phyloP scores from a whole-genome alignment of 257 asterid genomes.

The Solanum pennellii region DNA sequence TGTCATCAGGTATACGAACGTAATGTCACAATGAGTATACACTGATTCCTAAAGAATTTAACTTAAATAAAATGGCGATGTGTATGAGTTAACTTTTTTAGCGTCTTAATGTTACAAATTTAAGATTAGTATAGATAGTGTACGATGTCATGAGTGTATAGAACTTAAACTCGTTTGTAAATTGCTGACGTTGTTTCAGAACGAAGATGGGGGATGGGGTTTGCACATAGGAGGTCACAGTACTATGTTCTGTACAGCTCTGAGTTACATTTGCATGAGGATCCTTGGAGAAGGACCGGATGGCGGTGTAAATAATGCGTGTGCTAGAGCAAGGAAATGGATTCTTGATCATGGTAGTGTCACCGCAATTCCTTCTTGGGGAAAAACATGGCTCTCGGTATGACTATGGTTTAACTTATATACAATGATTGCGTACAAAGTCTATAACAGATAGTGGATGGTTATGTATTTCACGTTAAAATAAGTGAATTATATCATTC shows the following conservation, averaged over 20 bases:
- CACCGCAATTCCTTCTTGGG: conserved; percentile 69
- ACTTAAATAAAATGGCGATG: background rate
- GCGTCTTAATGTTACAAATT: background rate
- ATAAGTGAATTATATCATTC: background rate
- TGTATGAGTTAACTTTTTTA: background rate
- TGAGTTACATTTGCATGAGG: conserved; percentile 63
- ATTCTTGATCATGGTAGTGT: conserved; percentile 70
- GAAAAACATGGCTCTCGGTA: conserved; percentile 79
- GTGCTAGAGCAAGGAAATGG: conserved; percentile 66
- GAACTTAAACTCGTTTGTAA: background rate
- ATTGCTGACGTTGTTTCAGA: conserved; percentile 15
- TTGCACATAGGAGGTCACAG: conserved; percentile 71
- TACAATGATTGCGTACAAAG: background rate
- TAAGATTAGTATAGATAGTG: background rate
- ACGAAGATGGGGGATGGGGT: conserved; percentile 87
- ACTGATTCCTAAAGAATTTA: background rate
- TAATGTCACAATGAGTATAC: background rate
- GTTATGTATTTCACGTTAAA: background rate
- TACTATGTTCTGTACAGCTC: conserved; percentile 61
- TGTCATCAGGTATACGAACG: conserved; percentile 51
- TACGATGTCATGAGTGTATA: background rate
- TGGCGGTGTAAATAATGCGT: conserved; percentile 39
- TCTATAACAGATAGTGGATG: background rate
- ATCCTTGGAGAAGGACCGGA: conserved; percentile 54
- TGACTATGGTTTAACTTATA: background rate